Evolutionary conservation across 2,329 filamentous ascomycete species (phyloP), one percentile per base, ranked within the genome.

Genomic region (Pseudopithomyces chartarum): DNA sequence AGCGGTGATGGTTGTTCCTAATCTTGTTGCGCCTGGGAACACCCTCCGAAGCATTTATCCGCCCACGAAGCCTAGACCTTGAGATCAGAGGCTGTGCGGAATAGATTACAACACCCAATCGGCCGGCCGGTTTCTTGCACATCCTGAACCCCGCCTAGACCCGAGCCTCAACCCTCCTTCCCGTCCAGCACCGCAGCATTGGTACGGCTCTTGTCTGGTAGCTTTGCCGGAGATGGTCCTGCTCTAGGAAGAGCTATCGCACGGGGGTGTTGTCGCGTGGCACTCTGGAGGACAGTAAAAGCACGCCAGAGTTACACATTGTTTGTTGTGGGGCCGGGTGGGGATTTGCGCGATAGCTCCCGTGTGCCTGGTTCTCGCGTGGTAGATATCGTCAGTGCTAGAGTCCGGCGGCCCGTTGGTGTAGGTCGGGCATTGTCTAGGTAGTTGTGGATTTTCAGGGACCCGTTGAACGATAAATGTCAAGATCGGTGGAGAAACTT

Each of bases 101-200:
- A 34, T 43, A 40, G 36, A 51, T 43, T 33, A 12, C 11, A 15
- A 34, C 38, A 10, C 23, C 48, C 26, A 43, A 51, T 51, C 48
- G 42, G 23, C 22, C 38, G 19, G 42, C 22, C 11, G 12, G 13
- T 42, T 12, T 38, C 22, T 32, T 10, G 22, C n/a, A 34, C 34
- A 39, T 23, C 38, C 38, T 51, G 36, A n/a, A 26, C 15, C 22
- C 12, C 7, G 48, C 48, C 48, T n/a, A 50, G 38, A n/a, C 15
- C 36, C 33, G 36, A 40, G 48, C 23, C 17, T 34, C 17, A 23
- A 22, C 38, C 36, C 48, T 51, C 48, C 38, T 51, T 51, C 47
- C 48, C 38, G 48, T 51, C 38, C 48, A 26, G 48, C 48, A 22
- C 48, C 48, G 17, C 17, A 51, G 48, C 48, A 51, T 51, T 43